Conservation (phyloP, 306 rosid genomes). For the Purshia tridentata region DNA sequence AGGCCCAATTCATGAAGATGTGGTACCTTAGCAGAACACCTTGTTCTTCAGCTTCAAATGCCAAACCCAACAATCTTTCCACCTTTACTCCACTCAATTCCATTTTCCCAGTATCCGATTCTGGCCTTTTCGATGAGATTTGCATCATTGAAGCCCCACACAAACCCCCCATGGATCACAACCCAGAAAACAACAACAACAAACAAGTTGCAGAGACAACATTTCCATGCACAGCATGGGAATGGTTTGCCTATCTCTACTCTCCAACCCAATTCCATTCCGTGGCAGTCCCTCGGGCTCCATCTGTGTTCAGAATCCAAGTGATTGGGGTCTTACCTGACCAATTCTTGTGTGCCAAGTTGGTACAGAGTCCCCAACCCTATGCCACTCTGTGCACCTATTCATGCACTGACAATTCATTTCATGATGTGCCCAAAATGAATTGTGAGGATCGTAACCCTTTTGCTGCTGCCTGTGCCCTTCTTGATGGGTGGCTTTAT, state of each 20-base stretch:
- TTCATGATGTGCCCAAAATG: slow-evolving; percentile 13
- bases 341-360: slow-evolving; percentile 17
- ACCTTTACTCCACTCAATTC: neutral
- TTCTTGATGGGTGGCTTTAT: slow-evolving; percentile 13
- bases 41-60: slow-evolving; percentile 1
- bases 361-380: neutral
- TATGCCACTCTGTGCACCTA: slow-evolving; percentile 4
- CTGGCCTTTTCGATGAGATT: slow-evolving; percentile 8
- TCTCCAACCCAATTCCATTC: slow-evolving; percentile 9
- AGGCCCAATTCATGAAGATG: neutral
- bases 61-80: neutral
- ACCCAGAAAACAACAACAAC: neutral
- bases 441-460: neutral
- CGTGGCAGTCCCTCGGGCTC: slow-evolving; percentile 5
- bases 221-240: neutral
- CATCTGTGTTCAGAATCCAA: neutral
- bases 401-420: neutral
- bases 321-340: neutral
- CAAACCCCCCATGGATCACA: neutral
- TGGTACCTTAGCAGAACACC: slow-evolving; percentile 18
- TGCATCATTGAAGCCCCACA: slow-evolving; percentile 14
- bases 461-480: neutral
- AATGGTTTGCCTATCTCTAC: slow-evolving; percentile 14
- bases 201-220: neutral
- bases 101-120: slow-evolving; percentile 1